phyloP scores from a whole-genome alignment of 164 flowering plant species.

The Aristolochia contorta region DNA sequence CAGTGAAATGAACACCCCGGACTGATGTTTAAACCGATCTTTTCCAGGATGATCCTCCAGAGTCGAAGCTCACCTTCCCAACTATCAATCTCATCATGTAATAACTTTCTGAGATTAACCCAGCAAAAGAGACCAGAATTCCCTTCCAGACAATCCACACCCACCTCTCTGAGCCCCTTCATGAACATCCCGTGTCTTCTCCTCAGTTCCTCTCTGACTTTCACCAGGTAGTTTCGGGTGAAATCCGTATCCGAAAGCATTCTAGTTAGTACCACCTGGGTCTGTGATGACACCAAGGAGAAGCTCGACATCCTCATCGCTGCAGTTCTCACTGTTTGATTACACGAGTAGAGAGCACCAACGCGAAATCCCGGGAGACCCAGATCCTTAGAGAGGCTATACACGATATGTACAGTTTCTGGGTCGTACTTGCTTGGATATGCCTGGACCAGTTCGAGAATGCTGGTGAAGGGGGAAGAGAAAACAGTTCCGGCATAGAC shows the following conservation, averaged over 20 bases:
- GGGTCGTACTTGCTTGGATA: constrained; percentile 33
- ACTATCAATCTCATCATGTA: constrained; percentile 27
- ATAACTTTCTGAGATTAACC: constrained; percentile 50
- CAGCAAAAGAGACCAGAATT: constrained; percentile 59
- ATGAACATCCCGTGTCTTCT: constrained; percentile 27
- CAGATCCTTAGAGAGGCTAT: constrained; percentile 70
- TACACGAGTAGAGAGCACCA: constrained; percentile 53
- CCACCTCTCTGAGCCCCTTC: constrained; percentile 34
- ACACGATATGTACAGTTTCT: constrained; percentile 58
- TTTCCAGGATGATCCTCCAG: constrained; percentile 48
- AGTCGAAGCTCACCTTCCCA: constrained; percentile 63
- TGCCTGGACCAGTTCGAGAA: constrained; percentile 42
- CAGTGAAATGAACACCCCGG: constrained; percentile 75
- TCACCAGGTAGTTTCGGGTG: constrained; percentile 28
- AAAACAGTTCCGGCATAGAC: constrained; percentile 56
- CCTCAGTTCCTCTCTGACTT: constrained; percentile 14
- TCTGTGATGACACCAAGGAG: constrained; percentile 46
- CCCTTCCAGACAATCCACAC: constrained; percentile 42
- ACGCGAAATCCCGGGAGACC: constrained; percentile 64
- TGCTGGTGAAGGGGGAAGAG: constrained; percentile 57
- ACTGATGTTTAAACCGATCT: constrained; percentile 47
- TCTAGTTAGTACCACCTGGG: constrained; percentile 37
- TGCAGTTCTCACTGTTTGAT: constrained; percentile 40
- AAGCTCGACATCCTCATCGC: constrained; percentile 57
- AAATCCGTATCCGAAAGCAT: constrained; percentile 50